Conservation (phyloP, 108 stramenopile genomes). For the Nitzschia putrida region DNA sequence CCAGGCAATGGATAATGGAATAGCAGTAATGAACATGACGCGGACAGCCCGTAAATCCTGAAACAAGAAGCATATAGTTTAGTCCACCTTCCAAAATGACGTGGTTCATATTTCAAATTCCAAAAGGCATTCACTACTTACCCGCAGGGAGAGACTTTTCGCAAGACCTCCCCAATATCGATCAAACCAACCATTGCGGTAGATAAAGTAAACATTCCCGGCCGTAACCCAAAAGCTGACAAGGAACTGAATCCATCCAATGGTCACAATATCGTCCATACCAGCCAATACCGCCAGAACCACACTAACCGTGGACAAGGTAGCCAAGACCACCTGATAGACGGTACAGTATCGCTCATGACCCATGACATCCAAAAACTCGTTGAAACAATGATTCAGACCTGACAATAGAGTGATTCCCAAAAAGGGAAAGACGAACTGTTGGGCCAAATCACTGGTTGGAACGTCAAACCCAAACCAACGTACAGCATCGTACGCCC, state of each 20-base stretch:
- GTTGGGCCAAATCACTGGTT: constrained; percentile 41
- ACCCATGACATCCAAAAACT: constrained; percentile 52
- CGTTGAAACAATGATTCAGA: constrained; percentile 36
- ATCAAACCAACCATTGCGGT: constrained; percentile 53
- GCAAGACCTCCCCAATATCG: constrained; percentile 45
- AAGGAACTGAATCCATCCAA: constrained; percentile 31
- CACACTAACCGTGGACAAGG: constrained; percentile 8
- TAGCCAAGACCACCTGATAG: constrained; percentile 2
- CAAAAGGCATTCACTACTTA: no score
- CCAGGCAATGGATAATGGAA: constrained; percentile 56
- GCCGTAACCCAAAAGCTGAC: constrained; percentile 25
- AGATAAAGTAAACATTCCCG: constrained; percentile 28
- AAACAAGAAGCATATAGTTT: neutral
- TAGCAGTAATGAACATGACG: constrained; percentile 45
- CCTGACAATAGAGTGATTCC: constrained; percentile 22
- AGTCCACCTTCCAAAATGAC: neutral
- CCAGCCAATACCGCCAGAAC: constrained; percentile 25
- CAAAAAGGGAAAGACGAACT: constrained; percentile 36
- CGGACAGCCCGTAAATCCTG: constrained; percentile 23
- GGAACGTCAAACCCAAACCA: constrained; percentile 56
- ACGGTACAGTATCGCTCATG: constrained; percentile 47
- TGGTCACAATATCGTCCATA: constrained; percentile 21
- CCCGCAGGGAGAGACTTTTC: constrained; percentile 7
- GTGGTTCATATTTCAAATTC: no score
- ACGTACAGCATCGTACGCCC: constrained; percentile 42